Conservation (phyloP, 2,329 filamentous ascomycete species). For the Tolypocladium ovalisporum region DNA sequence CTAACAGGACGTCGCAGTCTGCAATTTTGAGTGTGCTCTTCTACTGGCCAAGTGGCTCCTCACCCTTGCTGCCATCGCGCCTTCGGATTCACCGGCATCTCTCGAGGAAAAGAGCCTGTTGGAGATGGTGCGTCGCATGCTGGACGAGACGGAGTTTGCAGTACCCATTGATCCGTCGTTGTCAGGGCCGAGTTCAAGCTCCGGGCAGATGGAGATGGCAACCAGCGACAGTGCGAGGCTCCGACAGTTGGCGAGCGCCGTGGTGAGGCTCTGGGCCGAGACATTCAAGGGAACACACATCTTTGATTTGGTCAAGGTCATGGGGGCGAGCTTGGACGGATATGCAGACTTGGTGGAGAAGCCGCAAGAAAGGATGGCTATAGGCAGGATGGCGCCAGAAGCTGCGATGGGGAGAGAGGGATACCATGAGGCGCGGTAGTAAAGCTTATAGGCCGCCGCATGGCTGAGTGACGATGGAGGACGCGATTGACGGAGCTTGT, state of each 20-base stretch:
- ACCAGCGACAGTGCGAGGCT: constrained; percentile 39
- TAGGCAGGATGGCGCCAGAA: constrained; percentile 11
- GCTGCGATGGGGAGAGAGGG: constrained; percentile 8
- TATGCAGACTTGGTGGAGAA: constrained; percentile 48
- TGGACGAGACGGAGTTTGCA: constrained; percentile 52
- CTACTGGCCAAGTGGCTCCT: constrained; percentile 50
- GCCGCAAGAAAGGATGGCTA: constrained; percentile 14
- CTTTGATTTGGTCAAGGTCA: constrained; percentile 48
- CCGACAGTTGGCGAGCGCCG: constrained; percentile 44
- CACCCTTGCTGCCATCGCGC: constrained; percentile 40
- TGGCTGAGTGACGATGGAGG: neutral
- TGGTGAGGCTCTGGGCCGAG: constrained; percentile 50
- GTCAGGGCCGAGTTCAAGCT: constrained; percentile 24
- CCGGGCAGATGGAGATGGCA: constrained; percentile 29
- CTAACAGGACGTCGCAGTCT: constrained; percentile 26
- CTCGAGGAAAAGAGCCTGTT: constrained; percentile 43
- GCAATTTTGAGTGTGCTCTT: constrained; percentile 51
- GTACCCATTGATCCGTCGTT: constrained; percentile 48
- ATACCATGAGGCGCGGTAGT: neutral
- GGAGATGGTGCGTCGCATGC: constrained; percentile 44
- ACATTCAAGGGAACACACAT: constrained; percentile 51
- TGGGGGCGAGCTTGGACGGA: constrained; percentile 44
- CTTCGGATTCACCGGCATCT: constrained; percentile 36
- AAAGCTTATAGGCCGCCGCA: too few relatives aligned
- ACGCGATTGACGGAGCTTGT: neutral